Evolutionary conservation across 2,329 filamentous ascomycete species (phyloP).

Genomic region (Fusarium sp.): DNA sequence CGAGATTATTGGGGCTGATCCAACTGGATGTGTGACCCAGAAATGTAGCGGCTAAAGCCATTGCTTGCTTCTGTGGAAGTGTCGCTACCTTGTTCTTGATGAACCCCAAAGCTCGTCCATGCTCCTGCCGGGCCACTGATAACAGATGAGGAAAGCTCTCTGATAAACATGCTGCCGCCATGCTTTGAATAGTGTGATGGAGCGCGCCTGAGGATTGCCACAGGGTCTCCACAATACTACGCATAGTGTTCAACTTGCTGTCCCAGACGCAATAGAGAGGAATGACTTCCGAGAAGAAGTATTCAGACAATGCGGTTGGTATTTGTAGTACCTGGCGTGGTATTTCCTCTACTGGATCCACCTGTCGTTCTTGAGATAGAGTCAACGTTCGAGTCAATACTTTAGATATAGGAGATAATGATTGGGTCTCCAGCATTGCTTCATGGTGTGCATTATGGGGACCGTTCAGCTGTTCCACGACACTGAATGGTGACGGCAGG

Average conservation of each 20-base stretch:
- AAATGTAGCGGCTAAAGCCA: neutral
- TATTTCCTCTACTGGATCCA: neutral
- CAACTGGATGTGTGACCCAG: slow-evolving; percentile 11
- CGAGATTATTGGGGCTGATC: slow-evolving; percentile 11
- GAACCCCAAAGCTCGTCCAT: neutral
- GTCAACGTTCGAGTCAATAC: neutral
- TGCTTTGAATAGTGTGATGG: slow-evolving; percentile 15
- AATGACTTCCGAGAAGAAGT: slow-evolving; percentile 6
- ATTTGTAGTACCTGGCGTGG: neutral
- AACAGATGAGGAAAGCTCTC: neutral
- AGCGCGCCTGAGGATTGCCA: slow-evolving; percentile 1
- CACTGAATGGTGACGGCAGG: neutral
- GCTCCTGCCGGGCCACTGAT: neutral
- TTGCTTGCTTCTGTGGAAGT: neutral
- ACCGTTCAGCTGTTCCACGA: neutral
- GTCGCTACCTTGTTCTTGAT: neutral
- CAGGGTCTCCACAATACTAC: neutral
- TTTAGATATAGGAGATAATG: no score
- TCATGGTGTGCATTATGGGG: neutral
- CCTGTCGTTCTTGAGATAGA: no score
- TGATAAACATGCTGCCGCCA: slow-evolving; percentile 13
- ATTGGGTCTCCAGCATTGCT: neutral
- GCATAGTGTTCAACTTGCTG: slow-evolving; percentile 9
- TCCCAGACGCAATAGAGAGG: slow-evolving; percentile 14
- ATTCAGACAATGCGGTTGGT: slow-evolving; percentile 1